These are phyloP conservation scores for Aspergillus unguis DNA, from an alignment of 2,329 filamentous ascomycete species.

Conservation along the genomic window DNA sequence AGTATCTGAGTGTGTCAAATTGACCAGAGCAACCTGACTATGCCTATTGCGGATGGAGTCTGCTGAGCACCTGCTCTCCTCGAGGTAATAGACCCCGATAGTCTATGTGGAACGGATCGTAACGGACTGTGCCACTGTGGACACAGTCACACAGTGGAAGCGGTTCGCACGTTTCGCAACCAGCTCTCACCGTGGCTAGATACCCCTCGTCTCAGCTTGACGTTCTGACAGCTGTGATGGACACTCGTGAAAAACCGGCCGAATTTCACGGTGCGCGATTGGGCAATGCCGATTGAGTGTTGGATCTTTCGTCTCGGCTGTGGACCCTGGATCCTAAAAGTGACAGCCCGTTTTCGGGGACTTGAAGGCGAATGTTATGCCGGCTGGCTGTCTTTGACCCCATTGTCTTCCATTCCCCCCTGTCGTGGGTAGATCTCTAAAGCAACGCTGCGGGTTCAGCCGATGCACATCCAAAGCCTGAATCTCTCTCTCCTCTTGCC, in stretches of 20 bases:
- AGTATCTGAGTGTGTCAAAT: neutral
- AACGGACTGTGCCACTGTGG: neutral
- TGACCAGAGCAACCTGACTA: neutral
- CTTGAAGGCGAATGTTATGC: slow-evolving; percentile 1
- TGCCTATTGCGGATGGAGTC: neutral
- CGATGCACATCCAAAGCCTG: too few relatives aligned
- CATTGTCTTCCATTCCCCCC: neutral
- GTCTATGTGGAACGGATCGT: neutral
- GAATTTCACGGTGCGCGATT: neutral
- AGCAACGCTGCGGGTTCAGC: too few relatives aligned
- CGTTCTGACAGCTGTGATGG: slow-evolving; percentile 7
- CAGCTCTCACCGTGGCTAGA: neutral
- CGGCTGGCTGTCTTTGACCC: neutral
- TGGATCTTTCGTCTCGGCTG: neutral
- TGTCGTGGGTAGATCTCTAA: too few relatives aligned
- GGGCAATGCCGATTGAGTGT: neutral
- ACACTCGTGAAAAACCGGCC: neutral
- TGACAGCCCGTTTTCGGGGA: neutral
- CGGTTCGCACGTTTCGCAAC: neutral
- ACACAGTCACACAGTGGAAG: neutral
- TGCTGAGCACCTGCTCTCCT: neutral
- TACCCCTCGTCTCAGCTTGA: neutral
- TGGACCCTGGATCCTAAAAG: neutral
- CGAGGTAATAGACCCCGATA: neutral
- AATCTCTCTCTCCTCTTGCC: too few relatives aligned